phyloP scores from a whole-genome alignment of 2,329 filamentous ascomycete species.

The Fusarium coffeatum region DNA sequence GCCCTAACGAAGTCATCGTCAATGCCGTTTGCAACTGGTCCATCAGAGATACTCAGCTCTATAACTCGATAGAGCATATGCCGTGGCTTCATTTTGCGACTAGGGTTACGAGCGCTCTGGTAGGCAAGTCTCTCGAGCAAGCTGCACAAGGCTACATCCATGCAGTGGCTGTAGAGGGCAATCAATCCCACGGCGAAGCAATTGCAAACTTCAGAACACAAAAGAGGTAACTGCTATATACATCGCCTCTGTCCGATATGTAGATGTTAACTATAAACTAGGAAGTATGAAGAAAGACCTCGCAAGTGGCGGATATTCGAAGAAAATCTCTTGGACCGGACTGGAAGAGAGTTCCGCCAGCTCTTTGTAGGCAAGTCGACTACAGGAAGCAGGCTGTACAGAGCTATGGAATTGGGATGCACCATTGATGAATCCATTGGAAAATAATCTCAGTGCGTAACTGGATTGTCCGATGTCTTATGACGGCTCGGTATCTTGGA shows the following conservation, averaged over 20 bases:
- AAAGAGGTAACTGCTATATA: not conserved
- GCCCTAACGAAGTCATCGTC: not conserved
- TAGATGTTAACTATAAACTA: not conserved
- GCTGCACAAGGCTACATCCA: not conserved
- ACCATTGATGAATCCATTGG: not conserved
- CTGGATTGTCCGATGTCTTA: not conserved
- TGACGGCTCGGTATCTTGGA: not conserved
- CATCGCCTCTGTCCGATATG: too few relatives aligned
- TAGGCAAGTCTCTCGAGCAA: not conserved
- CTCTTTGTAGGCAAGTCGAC: not conserved
- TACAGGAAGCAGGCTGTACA: not conserved
- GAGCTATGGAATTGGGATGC: not conserved
- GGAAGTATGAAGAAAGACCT: not conserved
- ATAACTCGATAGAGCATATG: not conserved
- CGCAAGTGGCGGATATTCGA: not conserved
- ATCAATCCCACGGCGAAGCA: not conserved
- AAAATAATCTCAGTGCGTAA: not conserved
- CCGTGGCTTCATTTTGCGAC: too few relatives aligned
- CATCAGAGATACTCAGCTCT: not conserved
- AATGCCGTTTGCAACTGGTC: not conserved
- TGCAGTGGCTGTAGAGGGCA: not conserved
- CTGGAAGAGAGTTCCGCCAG: not conserved
- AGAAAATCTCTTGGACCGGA: not conserved
- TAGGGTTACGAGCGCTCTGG: not conserved
- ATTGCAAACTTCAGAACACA: not conserved